Base-by-base conservation (phyloP, 2,329 filamentous ascomycete species). In the Aspergillus neoniger region DNA sequence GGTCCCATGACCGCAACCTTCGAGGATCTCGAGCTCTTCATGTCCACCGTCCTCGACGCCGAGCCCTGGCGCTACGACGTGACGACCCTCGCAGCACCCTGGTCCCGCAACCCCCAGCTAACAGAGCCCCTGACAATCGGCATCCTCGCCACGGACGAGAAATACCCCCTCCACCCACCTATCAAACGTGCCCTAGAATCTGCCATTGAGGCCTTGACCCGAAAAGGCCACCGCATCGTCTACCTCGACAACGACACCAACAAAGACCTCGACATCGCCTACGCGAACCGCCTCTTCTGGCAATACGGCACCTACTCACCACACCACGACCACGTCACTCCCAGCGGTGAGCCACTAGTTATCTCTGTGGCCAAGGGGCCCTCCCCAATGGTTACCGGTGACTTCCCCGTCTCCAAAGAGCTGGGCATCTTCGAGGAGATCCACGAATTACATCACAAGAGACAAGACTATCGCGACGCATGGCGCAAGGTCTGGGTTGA, bases 111-210 rank as follows among this genome's bases (percentile, higher is more conserved):
- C 1, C 32, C 32, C 12, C 23, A 23, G 15, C 1, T 6, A 74
- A 78, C 21, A 59, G 49, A 30, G 43, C 60, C 63, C 19, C 63
- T 86, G 3, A 76, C 75, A 0, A 80, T 87, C 41, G 85, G 85
- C 0, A 63, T 86, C 1, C 67, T 84, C 10, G 59, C 77, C 2
- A 80, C 82, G 48, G 81, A 85, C 63, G 72, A 77, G 0, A 70
- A 79, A 1, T 80, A 80, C 30, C 82, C 81, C 0, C 71, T 85
- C 0, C 82, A 85, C 23, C 83, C 85, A 0, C 81, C 83, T 0
- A 77, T 86, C 1, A 76, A 74, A 1, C 75, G 82, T 2, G 74
- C 80, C 1, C 61, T 86, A 1, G 72, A 80, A 5, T 70, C 66
- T 0, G 81, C 81, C 0, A 70, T 77, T 0, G 69, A 71, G 0